These are phyloP conservation scores for Paramecium biaurelia DNA, from an alignment of 73 alveolate genomes.

Conservation along the genomic window DNA sequence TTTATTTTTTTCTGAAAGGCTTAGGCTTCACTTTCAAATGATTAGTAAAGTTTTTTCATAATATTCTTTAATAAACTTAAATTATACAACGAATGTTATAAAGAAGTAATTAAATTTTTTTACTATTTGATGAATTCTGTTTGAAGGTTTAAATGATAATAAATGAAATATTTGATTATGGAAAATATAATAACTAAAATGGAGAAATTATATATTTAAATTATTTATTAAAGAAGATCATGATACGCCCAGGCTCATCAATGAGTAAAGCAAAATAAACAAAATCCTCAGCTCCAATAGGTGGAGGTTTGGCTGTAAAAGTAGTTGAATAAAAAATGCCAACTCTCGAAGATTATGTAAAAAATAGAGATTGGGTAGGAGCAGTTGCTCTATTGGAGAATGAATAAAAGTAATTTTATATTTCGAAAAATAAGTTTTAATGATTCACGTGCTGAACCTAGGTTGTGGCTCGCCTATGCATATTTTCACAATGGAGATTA, in stretches of 20 bases:
- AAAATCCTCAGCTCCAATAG: neutral
- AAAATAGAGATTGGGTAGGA: constrained; percentile 65
- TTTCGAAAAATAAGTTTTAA: constrained; percentile 12
- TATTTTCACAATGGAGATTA: constrained; percentile 63
- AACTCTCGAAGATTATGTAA: constrained; percentile 54
- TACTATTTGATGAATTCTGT: neutral
- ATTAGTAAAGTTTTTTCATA: neutral
- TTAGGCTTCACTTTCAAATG: neutral
- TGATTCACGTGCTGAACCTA: constrained; percentile 58
- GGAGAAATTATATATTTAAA: neutral
- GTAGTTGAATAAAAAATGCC: constrained; percentile 52
- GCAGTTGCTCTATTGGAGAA: constrained; percentile 57
- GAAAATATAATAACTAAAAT: neutral
- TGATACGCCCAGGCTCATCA: constrained; percentile 63
- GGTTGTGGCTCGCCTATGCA: constrained; percentile 61
- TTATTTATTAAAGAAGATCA: neutral
- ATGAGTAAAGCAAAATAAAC: constrained; percentile 53
- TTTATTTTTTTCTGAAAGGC: neutral
- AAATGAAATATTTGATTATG: neutral
- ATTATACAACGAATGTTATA: neutral
- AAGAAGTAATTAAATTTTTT: neutral
- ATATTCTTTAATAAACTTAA: neutral
- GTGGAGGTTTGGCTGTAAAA: constrained; percentile 12
- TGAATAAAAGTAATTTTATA: constrained; percentile 49
- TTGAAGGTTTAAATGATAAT: neutral